These are phyloP conservation scores for Coprinopsis cinerea DNA, from an alignment of 768 basidiomycete genomes.

Conservation along the genomic window DNA sequence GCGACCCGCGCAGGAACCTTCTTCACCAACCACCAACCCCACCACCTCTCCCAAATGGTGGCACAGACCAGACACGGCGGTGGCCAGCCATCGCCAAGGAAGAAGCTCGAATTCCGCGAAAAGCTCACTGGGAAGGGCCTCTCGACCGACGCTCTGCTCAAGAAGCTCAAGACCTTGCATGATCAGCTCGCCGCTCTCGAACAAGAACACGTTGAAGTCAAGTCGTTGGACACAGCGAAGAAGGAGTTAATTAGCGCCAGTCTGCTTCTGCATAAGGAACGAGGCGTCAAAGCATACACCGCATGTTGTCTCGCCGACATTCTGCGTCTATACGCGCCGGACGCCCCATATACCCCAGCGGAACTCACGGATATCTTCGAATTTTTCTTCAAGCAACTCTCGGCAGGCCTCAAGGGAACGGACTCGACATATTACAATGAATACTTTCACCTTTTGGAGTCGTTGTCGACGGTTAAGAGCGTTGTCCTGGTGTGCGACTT, in stretches of 20 bases:
- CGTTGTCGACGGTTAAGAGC: constrained; percentile 89
- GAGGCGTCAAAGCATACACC: constrained; percentile 91
- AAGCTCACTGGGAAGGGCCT: constrained; percentile 74
- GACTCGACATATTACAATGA: constrained; percentile 86
- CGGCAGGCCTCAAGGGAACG: constrained; percentile 62
- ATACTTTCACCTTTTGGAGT: constrained; percentile 93
- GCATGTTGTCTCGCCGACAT: constrained; percentile 95
- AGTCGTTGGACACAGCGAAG: constrained; percentile 61
- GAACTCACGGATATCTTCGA: constrained; percentile 95
- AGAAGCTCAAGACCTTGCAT: constrained; percentile 79
- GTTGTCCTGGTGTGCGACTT: constrained; percentile 92
- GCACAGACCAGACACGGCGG: constrained; percentile 67
- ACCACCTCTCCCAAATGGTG: no score
- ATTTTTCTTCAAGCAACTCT: constrained; percentile 89
- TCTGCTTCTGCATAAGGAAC: constrained; percentile 90
- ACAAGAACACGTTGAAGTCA: constrained; percentile 77
- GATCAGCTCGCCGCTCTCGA: constrained; percentile 75
- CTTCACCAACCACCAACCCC: constrained; percentile 17
- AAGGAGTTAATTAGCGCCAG: constrained; percentile 76
- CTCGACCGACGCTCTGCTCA: constrained; percentile 76
- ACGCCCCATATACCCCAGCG: constrained; percentile 87
- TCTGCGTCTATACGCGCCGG: constrained; percentile 89
- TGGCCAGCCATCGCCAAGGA: constrained; percentile 44
- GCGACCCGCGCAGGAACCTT: no score
- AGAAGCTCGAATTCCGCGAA: constrained; percentile 72